Percentiles rank a stretch among this genome's conserved stretches.
Evolutionary conservation across 768 basidiomycete genomes (phyloP).

Genomic region (Dendrothele bispora): DNA sequence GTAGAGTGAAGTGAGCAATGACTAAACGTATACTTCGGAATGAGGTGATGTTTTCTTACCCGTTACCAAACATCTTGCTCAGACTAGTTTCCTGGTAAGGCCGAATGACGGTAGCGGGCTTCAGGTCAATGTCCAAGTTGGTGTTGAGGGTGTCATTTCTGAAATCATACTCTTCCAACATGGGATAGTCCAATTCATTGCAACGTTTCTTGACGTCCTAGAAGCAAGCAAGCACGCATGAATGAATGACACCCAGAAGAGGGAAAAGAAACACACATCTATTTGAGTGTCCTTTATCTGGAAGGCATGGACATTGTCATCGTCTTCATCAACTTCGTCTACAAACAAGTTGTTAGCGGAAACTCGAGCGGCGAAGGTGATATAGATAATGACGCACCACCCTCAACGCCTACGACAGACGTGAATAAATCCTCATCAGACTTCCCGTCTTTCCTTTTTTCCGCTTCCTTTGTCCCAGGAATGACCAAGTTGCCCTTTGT

Average conservation of each 20-base stretch:
- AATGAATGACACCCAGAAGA: not conserved
- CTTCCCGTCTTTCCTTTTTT: conserved; percentile 63
- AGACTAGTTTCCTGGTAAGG: conserved; percentile 98
- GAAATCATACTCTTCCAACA: conserved; percentile 99
- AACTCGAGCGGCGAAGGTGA: not conserved
- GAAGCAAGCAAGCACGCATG: conserved; percentile 6
- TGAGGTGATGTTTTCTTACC: conserved; percentile 52
- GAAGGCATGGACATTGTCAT: conserved; percentile 96
- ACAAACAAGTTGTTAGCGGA: not conserved
- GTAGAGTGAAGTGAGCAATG: conserved; percentile 8
- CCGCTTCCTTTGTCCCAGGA: conserved; percentile 77
- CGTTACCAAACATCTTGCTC: conserved; percentile 99
- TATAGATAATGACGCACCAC: conserved; percentile 70
- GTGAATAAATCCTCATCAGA: conserved; percentile 83
- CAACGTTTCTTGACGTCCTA: conserved; percentile 96
- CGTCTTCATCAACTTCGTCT: conserved; percentile 98
- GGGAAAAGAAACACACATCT: conserved; percentile 56
- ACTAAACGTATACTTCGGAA: conserved; percentile 1
- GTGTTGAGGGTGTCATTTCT: conserved; percentile 95
- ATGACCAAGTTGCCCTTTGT: conserved; percentile 81
- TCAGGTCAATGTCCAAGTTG: conserved; percentile 97
- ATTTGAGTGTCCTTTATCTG: conserved; percentile 94
- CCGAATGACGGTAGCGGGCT: conserved; percentile 95
- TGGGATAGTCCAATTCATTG: conserved; percentile 95
- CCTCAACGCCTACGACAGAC: conserved; percentile 93